Evolutionary conservation across 2,329 filamentous ascomycete species (phyloP), one percentile per base, ranked within the genome.

Genomic region (Trichoderma oligosporum): DNA sequence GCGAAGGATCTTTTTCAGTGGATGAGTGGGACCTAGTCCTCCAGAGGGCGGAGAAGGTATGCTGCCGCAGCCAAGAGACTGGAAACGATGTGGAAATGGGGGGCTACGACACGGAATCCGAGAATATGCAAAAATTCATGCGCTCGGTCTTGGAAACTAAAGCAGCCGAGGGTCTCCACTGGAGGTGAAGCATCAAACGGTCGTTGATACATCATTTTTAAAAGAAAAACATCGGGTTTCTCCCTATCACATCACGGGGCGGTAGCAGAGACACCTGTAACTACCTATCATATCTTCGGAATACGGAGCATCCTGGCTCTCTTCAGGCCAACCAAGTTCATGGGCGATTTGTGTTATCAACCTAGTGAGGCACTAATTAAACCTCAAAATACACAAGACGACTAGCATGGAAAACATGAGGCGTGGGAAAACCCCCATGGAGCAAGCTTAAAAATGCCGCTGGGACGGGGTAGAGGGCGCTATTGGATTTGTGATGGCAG

Each of bases 1-100:
- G 91, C 66, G 85, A 93, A 65, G 93, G 93, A 0, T 74, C 75
- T 3, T 97, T 97, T 68, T 82, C 83, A 45, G 77, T 88, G 62
- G 79, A 84, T 12, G 85, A 87, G 61, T 97, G 92, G 91, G 83
- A 91, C 56, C 75, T 79, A 41, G 82, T 88, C 16, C 83, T 85
- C 62, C 79, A 85, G 60, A 74, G 78, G 42, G 91, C 88, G 31
- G 79, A 84, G 66, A 73, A 75, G 36, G 77, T 86, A 46, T 96
- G 91, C 70, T 86, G 79, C 64, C 66, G 71, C 55, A 68, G 67
- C 53, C 65, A 66, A 25, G 70, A 70, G 25, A 16, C 41, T 29
- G 74, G 71, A 8, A 64, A 70, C 18, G 78, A 81, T 59, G 74
- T 71, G 60, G 64, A 69, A 16, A 76, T 81, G 70, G 71, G 73